These are phyloP conservation scores for Fusarium robinianum DNA, from an alignment of 2,329 filamentous ascomycete species.

Conservation along the genomic window DNA sequence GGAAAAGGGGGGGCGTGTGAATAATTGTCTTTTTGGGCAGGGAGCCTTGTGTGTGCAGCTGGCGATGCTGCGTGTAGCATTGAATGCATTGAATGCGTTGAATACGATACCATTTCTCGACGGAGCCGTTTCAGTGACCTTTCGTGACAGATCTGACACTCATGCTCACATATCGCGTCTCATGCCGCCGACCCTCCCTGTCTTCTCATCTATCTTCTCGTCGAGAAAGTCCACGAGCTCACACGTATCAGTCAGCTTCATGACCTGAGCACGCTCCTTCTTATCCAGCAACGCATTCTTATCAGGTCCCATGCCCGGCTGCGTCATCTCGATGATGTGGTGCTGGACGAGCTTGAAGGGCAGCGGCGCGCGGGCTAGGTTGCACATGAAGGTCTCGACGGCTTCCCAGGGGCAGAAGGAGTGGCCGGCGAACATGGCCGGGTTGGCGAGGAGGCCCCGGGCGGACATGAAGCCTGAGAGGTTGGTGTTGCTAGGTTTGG, in stretches of 20 bases:
- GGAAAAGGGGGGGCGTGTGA: conserved; percentile 9
- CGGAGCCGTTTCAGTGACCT: not conserved
- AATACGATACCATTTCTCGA: conserved; percentile 34
- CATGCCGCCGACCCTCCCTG: conserved; percentile 39
- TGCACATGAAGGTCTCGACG: conserved; percentile 65
- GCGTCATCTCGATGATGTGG: conserved; percentile 70
- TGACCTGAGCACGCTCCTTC: conserved; percentile 57
- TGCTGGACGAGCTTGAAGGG: conserved; percentile 67
- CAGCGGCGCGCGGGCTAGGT: conserved; percentile 60
- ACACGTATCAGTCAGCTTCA: conserved; percentile 56
- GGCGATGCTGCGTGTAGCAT: conserved; percentile 18
- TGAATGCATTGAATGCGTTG: conserved; percentile 24
- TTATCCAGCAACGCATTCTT: conserved; percentile 59
- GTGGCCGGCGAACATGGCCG: conserved; percentile 64
- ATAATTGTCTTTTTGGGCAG: no score
- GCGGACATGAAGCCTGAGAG: conserved; percentile 72
- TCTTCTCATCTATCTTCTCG: conserved; percentile 48
- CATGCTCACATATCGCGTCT: conserved; percentile 40
- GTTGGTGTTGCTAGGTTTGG: conserved; percentile 50
- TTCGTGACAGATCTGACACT: not conserved
- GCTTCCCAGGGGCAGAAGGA: conserved; percentile 64
- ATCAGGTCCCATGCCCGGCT: conserved; percentile 58
- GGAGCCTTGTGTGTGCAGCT: conserved; percentile 17
- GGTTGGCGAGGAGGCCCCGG: conserved; percentile 68
- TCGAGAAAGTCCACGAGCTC: conserved; percentile 66